Evolutionary conservation across 2,329 filamentous ascomycete genomes (phyloP).

Genomic region (Clonostachys rosea): DNA sequence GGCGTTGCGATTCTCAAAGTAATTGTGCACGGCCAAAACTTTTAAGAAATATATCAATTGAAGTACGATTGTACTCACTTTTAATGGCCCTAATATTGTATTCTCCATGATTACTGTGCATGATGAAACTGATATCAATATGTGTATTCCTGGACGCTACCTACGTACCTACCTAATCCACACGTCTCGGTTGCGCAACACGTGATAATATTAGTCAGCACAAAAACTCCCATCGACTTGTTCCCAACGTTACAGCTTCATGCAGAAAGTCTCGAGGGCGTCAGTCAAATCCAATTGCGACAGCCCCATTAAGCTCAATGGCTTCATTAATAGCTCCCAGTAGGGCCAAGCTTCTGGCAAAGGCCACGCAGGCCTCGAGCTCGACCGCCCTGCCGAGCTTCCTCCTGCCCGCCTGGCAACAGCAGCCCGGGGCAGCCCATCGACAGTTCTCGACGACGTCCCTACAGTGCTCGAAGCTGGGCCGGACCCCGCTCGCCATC

Average conservation of each 20-base stretch:
- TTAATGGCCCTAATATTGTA: no score
- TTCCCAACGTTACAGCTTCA: no score
- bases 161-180: no score
- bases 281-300: neutral
- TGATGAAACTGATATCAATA: no score
- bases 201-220: no score
- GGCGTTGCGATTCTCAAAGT: constrained; percentile 8
- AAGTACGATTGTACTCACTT: constrained; percentile 16
- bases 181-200: no score
- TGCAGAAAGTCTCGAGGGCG: no score
- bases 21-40: constrained; percentile 5
- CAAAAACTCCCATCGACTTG: no score
- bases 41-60: constrained; percentile 29
- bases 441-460: constrained; percentile 66
- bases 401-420: constrained; percentile 67
- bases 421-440: constrained; percentile 11
- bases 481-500: constrained; percentile 72
- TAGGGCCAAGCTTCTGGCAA: constrained; percentile 55
- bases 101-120: no score
- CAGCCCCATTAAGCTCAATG: constrained; percentile 15
- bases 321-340: constrained; percentile 60
- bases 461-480: constrained; percentile 73
- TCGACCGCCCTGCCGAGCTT: constrained; percentile 62
- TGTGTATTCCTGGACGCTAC: no score
- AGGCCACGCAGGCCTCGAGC: constrained; percentile 43